Evolutionary conservation across 2,329 filamentous ascomycete species (phyloP).

Genomic region (Xylariales sp.): DNA sequence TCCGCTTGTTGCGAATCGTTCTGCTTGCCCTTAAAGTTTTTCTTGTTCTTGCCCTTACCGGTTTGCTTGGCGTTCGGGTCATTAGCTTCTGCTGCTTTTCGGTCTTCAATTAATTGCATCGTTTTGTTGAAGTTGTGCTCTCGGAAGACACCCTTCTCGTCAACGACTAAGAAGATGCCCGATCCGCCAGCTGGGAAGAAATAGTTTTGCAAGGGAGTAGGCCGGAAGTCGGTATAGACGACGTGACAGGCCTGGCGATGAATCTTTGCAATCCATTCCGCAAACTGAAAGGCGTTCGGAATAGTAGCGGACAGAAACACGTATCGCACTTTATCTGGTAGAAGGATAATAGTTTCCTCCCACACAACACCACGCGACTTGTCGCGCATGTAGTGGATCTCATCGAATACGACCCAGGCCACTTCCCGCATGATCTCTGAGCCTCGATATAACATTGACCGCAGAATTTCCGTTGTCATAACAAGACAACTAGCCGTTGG

Average conservation of each 20-base stretch:
- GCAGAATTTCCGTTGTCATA: slow-evolving; percentile 99
- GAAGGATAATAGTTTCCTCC: slow-evolving; percentile 98
- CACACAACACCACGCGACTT: slow-evolving; percentile 95
- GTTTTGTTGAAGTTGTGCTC: slow-evolving; percentile 98
- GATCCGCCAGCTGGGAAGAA: slow-evolving; percentile 94
- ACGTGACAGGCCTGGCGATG: slow-evolving; percentile 98
- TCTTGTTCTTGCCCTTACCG: slow-evolving; percentile 92
- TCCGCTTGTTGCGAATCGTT: slow-evolving; percentile 77
- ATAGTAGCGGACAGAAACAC: slow-evolving; percentile 99
- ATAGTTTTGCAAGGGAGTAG: slow-evolving; percentile 96
- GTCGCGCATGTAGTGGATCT: slow-evolving; percentile 98
- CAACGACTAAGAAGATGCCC: slow-evolving; percentile 92
- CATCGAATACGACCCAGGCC: slow-evolving; percentile 97
- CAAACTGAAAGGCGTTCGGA: slow-evolving; percentile 98
- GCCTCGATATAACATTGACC: slow-evolving; percentile 97
- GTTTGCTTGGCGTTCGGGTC: slow-evolving; percentile 84
- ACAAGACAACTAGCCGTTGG: slow-evolving; percentile 97
- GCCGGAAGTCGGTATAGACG: slow-evolving; percentile 98
- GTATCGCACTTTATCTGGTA: slow-evolving; percentile 98
- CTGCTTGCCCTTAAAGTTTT: slow-evolving; percentile 86
- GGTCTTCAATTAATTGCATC: slow-evolving; percentile 89
- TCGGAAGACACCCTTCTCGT: slow-evolving; percentile 95
- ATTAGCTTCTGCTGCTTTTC: slow-evolving; percentile 84
- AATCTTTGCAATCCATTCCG: slow-evolving; percentile 98
- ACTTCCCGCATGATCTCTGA: slow-evolving; percentile 99